Conservation (phyloP, 176 grass and related monocot species). For the Thalia dealbata region DNA sequence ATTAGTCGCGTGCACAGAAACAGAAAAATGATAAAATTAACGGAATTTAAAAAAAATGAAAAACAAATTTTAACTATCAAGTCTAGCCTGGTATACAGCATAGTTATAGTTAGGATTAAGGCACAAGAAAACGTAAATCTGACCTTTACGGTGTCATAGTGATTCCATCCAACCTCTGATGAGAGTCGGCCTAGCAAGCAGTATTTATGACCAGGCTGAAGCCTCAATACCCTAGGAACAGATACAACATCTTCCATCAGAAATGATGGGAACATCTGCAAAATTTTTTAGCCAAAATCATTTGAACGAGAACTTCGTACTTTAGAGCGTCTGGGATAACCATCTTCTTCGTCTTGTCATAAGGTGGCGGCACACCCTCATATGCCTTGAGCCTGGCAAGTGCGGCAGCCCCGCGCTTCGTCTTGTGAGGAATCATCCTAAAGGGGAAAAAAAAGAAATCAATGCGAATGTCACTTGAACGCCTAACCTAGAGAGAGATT, state of each 20-base stretch:
- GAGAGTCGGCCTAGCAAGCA: conserved; percentile 13
- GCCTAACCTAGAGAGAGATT: neutral
- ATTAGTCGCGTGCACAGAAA: too few species aligned
- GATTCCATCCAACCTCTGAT: conserved; percentile 14
- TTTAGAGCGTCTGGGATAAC: conserved; percentile 14
- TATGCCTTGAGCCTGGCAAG: conserved; percentile 14
- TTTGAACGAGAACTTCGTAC: neutral
- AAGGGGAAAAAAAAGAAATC: neutral
- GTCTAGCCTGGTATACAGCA: neutral
- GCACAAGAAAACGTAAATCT: too few species aligned
- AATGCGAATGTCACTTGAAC: neutral
- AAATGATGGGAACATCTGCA: neutral
- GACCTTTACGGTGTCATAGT: conserved; percentile 12
- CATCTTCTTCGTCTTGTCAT: conserved; percentile 11
- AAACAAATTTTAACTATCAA: neutral
- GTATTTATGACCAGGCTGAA: conserved; percentile 13
- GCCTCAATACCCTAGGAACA: conserved; percentile 6
- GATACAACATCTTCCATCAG: neutral
- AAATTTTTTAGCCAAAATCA: neutral
- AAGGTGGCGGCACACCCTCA: conserved; percentile 8
- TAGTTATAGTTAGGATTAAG: neutral
- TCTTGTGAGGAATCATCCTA: conserved; percentile 19
- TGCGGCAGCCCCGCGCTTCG: conserved; percentile 14
- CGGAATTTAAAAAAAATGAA: neutral
- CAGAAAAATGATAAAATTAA: neutral